These are phyloP conservation scores for Emergomyces africanus DNA, from an alignment of 2,329 filamentous ascomycete genomes.

Conservation along the genomic window DNA sequence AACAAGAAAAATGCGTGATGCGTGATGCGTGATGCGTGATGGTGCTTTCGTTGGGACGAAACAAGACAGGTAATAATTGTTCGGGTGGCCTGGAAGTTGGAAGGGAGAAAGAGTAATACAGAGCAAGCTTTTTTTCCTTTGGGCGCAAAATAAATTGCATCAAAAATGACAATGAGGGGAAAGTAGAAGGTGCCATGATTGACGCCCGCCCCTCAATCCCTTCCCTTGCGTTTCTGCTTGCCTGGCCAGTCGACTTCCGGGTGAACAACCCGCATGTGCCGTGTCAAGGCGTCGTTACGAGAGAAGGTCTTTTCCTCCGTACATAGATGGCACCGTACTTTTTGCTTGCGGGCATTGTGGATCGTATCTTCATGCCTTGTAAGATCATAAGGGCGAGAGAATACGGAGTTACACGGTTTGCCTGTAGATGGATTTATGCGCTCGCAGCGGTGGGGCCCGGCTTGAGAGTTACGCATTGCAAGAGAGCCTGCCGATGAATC, in stretches of 20 bases:
- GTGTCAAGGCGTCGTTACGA: slow-evolving; percentile 81
- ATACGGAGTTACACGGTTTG: slow-evolving; percentile 87
- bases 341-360: slow-evolving; percentile 87
- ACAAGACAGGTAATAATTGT: not conserved
- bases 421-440: slow-evolving; percentile 89
- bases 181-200: not conserved
- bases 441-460: slow-evolving; percentile 85
- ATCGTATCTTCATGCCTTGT: slow-evolving; percentile 96
- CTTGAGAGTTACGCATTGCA: slow-evolving; percentile 65
- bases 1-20: not conserved
- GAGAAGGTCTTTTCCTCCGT: slow-evolving; percentile 97
- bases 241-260: slow-evolving; percentile 76
- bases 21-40: not conserved
- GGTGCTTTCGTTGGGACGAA: not conserved
- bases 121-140: not conserved
- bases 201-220: slow-evolving; percentile 15
- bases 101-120: not conserved
- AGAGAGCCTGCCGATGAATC: slow-evolving; percentile 36
- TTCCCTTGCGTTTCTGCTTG: slow-evolving; percentile 36
- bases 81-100: not conserved
- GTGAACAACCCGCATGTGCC: slow-evolving; percentile 90
- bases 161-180: not conserved
- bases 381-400: slow-evolving; percentile 91
- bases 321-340: slow-evolving; percentile 85
- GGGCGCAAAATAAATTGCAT: not conserved